These are phyloP conservation scores for Limonium bicolor DNA, from an alignment of 148 eudicot genomes.

Conservation along the genomic window DNA sequence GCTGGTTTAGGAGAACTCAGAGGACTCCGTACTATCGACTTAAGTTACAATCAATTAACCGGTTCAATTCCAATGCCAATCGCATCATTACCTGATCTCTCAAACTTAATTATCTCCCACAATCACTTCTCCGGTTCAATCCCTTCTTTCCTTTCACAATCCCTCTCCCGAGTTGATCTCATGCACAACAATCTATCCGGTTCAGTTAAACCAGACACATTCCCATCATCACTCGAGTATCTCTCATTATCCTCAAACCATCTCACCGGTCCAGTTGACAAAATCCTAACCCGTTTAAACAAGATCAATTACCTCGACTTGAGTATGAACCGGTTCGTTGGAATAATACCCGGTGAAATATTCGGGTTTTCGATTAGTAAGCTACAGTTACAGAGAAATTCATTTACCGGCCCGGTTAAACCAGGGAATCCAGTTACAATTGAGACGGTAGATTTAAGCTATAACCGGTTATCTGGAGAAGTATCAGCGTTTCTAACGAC, in stretches of 20 bases:
- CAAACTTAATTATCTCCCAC: conserved; percentile 44
- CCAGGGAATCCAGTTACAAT: conserved; percentile 40
- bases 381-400: conserved; percentile 55
- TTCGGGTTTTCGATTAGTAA: conserved; percentile 41
- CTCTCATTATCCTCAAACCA: conserved; percentile 58
- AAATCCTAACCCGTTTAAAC: conserved; percentile 14
- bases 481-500: conserved; percentile 59
- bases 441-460: conserved; percentile 58
- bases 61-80: conserved; percentile 46
- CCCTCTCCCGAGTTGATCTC: conserved; percentile 50
- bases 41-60: conserved; percentile 27
- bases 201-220: conserved; percentile 15
- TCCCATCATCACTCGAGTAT: conserved; percentile 46
- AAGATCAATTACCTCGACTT: conserved; percentile 46
- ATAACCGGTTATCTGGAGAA: conserved; percentile 47
- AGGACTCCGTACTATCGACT: neutral
- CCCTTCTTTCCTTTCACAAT: conserved; percentile 28
- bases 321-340: conserved; percentile 62
- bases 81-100: conserved; percentile 31
- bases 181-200: conserved; percentile 63
- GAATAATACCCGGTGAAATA: conserved; percentile 32
- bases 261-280: conserved; percentile 42
- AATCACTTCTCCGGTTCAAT: conserved; percentile 42
- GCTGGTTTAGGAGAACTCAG: neutral
- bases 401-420: conserved; percentile 40